Percentiles rank a stretch among this genome's conserved stretches.
These are phyloP conservation scores for Straminergon stramineum DNA, from an alignment of 225 moss, liverwort and hornwort genomes.

Conservation along the genomic window DNA sequence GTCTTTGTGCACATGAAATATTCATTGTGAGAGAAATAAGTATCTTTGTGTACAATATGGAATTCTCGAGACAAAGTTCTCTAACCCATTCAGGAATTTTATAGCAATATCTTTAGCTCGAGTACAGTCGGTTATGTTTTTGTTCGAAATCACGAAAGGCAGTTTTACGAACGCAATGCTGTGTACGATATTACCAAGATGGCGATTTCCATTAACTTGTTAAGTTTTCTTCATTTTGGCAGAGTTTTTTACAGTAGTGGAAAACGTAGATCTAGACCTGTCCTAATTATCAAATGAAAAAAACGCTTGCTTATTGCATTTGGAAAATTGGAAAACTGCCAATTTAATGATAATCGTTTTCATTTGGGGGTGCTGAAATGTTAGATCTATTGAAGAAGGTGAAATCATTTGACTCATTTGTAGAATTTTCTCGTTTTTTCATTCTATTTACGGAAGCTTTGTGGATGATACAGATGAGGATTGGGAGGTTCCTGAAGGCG, in stretches of 20 bases:
- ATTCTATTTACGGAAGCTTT: neutral
- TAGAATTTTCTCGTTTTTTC: neutral
- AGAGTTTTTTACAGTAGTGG: neutral
- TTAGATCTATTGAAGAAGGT: neutral
- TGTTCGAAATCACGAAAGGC: neutral
- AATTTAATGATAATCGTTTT: neutral
- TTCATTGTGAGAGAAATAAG: neutral
- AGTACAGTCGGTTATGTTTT: neutral
- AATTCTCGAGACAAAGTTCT: neutral
- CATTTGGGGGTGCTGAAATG: neutral
- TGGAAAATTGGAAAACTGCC: neutral
- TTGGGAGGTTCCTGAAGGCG: slow-evolving; percentile 49
- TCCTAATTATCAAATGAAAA: neutral
- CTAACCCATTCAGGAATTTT: neutral
- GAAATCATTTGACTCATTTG: neutral
- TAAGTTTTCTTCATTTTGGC: neutral
- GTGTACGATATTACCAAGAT: too few relatives aligned
- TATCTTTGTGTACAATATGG: neutral
- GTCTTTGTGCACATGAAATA: neutral
- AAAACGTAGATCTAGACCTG: neutral
- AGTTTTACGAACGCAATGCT: neutral
- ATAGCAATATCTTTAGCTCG: neutral
- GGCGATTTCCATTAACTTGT: neutral
- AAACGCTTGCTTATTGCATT: neutral
- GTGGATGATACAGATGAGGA: slow-evolving; percentile 13